Conservation (phyloP, 768 basidiomycete species). For the Suillus luteus region DNA sequence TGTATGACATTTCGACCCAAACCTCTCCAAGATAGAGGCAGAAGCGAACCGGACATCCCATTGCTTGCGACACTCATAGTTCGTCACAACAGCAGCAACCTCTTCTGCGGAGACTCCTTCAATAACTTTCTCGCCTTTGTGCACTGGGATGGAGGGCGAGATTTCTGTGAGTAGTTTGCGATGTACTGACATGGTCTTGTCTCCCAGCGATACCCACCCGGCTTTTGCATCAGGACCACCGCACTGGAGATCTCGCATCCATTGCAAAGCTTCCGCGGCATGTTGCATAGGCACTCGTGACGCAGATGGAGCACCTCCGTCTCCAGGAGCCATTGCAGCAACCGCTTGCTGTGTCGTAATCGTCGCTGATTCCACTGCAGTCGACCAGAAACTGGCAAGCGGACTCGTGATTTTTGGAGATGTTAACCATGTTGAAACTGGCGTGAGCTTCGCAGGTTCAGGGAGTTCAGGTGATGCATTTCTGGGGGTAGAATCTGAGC, state of each 20-base stretch:
- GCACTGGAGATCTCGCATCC: slow-evolving; percentile 72
- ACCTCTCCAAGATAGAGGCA: slow-evolving; percentile 70
- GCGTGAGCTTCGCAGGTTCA: slow-evolving; percentile 18
- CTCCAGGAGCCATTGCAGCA: slow-evolving; percentile 68
- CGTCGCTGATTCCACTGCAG: slow-evolving; percentile 72
- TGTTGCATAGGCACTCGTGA: slow-evolving; percentile 76
- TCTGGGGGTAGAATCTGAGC: slow-evolving; percentile 18
- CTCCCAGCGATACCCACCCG: slow-evolving; percentile 78
- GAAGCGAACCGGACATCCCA: slow-evolving; percentile 90
- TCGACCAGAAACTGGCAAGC: slow-evolving; percentile 70
- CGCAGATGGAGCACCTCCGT: slow-evolving; percentile 47
- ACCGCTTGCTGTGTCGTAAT: slow-evolving; percentile 77
- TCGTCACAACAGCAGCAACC: slow-evolving; percentile 69
- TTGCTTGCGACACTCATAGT: slow-evolving; percentile 67
- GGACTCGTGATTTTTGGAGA: slow-evolving; percentile 72
- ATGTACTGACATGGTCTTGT: slow-evolving; percentile 75
- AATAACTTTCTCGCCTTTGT: slow-evolving; percentile 87
- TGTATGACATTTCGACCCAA: slow-evolving; percentile 72
- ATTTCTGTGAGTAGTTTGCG: slow-evolving; percentile 76
- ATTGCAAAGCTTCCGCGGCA: slow-evolving; percentile 79
- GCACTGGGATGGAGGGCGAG: slow-evolving; percentile 79
- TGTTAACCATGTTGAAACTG: slow-evolving; percentile 45
- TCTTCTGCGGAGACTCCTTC: slow-evolving; percentile 95
- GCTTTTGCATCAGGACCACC: slow-evolving; percentile 47
- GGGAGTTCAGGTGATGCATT: slow-evolving; percentile 25